phyloP scores from a whole-genome alignment of 768 basidiomycete species.

The Phaeotremella skinneri region DNA sequence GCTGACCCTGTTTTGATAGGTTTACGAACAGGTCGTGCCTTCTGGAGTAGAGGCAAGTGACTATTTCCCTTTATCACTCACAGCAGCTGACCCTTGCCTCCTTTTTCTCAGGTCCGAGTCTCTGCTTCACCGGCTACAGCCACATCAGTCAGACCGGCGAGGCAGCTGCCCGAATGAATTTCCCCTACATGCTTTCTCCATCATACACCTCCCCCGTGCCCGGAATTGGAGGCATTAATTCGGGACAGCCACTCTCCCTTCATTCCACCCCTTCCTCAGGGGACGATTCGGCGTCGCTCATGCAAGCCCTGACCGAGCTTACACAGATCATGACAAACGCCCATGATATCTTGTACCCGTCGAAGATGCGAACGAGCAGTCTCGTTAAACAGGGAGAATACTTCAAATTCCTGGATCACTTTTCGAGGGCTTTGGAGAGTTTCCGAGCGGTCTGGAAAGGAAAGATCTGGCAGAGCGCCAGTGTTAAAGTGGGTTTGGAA shows the following conservation, averaged over 20 bases:
- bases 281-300: conserved; percentile 38
- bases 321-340: conserved; percentile 51
- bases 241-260: neutral
- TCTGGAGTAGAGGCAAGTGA: conserved; percentile 40
- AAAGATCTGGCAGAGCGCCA: conserved; percentile 1
- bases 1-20: no score
- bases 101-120: conserved; percentile 20
- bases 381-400: conserved; percentile 46
- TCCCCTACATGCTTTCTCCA: conserved; percentile 41
- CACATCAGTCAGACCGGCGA: conserved; percentile 45
- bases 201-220: neutral
- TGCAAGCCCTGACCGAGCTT: conserved; percentile 42
- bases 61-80: neutral
- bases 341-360: conserved; percentile 48
- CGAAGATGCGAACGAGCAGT: conserved; percentile 31
- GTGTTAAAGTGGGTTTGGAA: neutral
- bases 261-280: neutral
- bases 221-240: neutral
- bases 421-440: conserved; percentile 13
- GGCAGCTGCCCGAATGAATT: conserved; percentile 39
- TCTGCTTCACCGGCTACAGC: conserved; percentile 47
- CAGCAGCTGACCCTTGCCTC: neutral
- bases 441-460: conserved; percentile 2
- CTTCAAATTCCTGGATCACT: conserved; percentile 38
- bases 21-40: conserved; percentile 47